phyloP scores from a whole-genome alignment of 2,329 filamentous ascomycete species.

The Claviceps sorghi region DNA sequence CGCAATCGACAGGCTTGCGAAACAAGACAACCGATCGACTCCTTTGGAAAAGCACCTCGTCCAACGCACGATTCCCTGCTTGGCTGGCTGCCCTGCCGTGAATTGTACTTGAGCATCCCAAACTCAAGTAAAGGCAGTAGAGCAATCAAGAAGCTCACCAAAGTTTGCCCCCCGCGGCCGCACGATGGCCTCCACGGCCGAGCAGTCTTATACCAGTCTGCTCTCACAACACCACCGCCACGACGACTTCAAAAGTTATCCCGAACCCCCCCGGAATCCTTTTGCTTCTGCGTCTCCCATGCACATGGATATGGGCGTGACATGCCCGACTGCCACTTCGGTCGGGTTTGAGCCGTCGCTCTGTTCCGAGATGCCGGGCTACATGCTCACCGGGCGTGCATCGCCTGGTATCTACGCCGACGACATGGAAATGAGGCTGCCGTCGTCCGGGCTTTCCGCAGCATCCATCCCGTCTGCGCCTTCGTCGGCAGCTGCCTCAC shows the following conservation, averaged over 20 bases:
- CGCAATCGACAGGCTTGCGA: neutral
- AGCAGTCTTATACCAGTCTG: constrained; percentile 1
- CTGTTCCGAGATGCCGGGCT: constrained; percentile 30
- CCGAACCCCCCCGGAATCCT: constrained; percentile 26
- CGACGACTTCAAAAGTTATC: constrained; percentile 31
- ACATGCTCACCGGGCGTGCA: constrained; percentile 30
- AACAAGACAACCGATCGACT: neutral
- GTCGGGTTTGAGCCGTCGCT: constrained; percentile 32
- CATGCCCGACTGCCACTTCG: constrained; percentile 16
- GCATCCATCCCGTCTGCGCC: constrained; percentile 48
- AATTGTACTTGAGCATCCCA: neutral
- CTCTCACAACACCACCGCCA: constrained; percentile 14
- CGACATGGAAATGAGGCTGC: constrained; percentile 33
- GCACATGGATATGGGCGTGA: constrained; percentile 35
- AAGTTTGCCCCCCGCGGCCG: neutral
- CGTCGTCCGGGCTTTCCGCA: constrained; percentile 45
- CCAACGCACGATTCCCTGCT: too few relatives aligned
- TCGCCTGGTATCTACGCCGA: constrained; percentile 37
- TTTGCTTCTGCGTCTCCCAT: constrained; percentile 28
- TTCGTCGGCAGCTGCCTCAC: constrained; percentile 54
- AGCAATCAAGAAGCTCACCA: neutral
- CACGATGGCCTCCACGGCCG: constrained; percentile 3
- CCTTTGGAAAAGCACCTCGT: too few relatives aligned
- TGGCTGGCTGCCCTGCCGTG: neutral
- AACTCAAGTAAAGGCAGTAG: neutral